Evolutionary conservation across 2,329 filamentous ascomycete genomes (phyloP), one percentile per base, ranked within the genome.

Genomic region (Phaeosphaeriaceae sp.): DNA sequence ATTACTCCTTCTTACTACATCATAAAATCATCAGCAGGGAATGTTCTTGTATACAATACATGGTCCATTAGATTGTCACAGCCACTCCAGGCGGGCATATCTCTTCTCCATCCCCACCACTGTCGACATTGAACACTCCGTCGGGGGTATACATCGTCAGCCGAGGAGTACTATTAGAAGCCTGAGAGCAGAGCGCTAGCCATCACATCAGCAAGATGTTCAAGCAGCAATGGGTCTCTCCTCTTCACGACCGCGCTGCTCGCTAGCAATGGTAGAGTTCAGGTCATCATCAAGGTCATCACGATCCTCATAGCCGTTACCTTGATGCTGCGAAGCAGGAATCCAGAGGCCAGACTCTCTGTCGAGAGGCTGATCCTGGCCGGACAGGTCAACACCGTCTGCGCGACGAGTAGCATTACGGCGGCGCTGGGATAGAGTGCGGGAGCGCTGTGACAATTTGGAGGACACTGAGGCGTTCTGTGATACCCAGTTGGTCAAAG

Each of bases 401-500:
- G 77, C 79, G 51, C 85, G 83, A 57, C 82, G 83, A 68, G 70
- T 88, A 87, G 71, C 88, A 87, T 70, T 71, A 45, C 68, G 68
- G 48, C 91, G 88, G 63, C 92, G 88, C 74, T 92, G 90, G 37
- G 90, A 96, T 29, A 97, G 83, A 13, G 88, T 95, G 62, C 92
- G 90, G 33, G 93, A 86, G 51, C 94, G 90, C 15, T 87, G 89
- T 4, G 91, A 96, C 40, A 99, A 85, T 74, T 90, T 92, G 58
- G 92, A 87, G 48, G 83, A 88, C 62, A 99, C 92, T 37, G 90
- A 87, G 5, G 94, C 93, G 70, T 95, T 94, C 67, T 91, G 87
- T 49, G 86, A 84, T 32, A 97, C 92, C 94, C 94, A 99, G 81
- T 96, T 97, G 73, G 92, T 97, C 53, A 99, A 86, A 1, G 94